Conservation (phyloP, 2,329 filamentous ascomycete genomes). For the Paraconiothyrium sp. region DNA sequence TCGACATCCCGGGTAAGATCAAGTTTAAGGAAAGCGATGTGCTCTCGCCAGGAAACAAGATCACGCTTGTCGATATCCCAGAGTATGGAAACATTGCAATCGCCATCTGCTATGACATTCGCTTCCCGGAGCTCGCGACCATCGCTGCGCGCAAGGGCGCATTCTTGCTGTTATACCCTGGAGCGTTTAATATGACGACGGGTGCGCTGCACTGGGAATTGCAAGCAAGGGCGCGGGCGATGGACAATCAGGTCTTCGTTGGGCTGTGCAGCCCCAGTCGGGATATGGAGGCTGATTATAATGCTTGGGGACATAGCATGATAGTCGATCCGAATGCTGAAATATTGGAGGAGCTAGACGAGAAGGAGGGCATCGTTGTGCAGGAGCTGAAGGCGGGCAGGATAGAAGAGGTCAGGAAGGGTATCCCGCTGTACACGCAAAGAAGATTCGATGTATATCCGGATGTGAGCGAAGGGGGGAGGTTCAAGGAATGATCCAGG, state of each 20-base stretch:
- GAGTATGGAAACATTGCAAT: slow-evolving; percentile 88
- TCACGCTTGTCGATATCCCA: slow-evolving; percentile 86
- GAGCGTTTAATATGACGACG: slow-evolving; percentile 96
- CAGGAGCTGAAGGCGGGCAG: slow-evolving; percentile 60
- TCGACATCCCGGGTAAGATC: slow-evolving; percentile 95
- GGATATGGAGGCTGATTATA: slow-evolving; percentile 79
- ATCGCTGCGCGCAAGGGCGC: slow-evolving; percentile 86
- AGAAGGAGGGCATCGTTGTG: slow-evolving; percentile 78
- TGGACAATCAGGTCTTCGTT: slow-evolving; percentile 96
- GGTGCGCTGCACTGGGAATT: slow-evolving; percentile 92
- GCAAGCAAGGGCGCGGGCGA: slow-evolving; percentile 80
- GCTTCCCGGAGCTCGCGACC: slow-evolving; percentile 92
- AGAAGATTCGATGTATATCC: slow-evolving; percentile 95
- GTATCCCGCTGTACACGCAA: slow-evolving; percentile 85
- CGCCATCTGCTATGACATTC: slow-evolving; percentile 97
- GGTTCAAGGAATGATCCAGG: slow-evolving; percentile 17
- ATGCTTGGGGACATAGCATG: slow-evolving; percentile 92
- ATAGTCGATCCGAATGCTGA: slow-evolving; percentile 87
- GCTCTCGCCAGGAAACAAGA: slow-evolving; percentile 81
- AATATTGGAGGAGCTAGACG: slow-evolving; percentile 81
- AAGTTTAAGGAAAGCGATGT: slow-evolving; percentile 91
- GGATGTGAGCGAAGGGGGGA: slow-evolving; percentile 66
- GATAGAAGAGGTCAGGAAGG: slow-evolving; percentile 61
- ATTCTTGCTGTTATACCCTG: slow-evolving; percentile 90
- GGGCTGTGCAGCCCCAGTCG: slow-evolving; percentile 91